These are phyloP conservation scores for Apiospora hydei DNA, from an alignment of 2,329 filamentous ascomycete species.

Conservation along the genomic window DNA sequence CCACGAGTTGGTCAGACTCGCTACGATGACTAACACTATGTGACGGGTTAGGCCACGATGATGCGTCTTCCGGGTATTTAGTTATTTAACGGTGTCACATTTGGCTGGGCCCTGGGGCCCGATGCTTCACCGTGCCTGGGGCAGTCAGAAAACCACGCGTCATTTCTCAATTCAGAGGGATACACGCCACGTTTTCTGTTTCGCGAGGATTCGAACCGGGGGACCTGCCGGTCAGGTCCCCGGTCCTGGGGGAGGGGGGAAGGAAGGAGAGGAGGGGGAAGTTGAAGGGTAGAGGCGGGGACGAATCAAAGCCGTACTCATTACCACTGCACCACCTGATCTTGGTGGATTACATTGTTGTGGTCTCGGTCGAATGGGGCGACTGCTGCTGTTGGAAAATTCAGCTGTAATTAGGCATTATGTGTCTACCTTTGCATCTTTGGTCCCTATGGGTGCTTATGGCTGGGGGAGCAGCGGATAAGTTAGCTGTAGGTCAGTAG, in stretches of 20 bases:
- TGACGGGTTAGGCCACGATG: background rate
- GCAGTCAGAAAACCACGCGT: background rate
- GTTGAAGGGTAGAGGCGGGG: too few species aligned
- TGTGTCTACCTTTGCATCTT: background rate
- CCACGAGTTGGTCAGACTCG: constrained; percentile 4
- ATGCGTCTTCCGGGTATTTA: constrained; percentile 20
- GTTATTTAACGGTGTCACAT: background rate
- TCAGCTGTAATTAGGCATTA: background rate
- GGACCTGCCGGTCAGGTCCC: background rate
- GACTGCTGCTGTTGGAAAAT: constrained; percentile 4
- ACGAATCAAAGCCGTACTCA: too few species aligned
- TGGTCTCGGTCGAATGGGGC: background rate
- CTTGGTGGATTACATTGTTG: background rate
- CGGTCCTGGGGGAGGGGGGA: too few species aligned
- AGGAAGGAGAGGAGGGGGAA: too few species aligned
- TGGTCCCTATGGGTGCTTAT: background rate
- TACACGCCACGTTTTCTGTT: background rate
- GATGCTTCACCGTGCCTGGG: background rate
- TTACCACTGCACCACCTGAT: constrained; percentile 12
- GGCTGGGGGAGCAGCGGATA: background rate
- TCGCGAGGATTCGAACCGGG: background rate
- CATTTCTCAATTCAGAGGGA: too few species aligned
- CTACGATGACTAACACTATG: background rate
- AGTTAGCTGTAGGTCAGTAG: background rate
- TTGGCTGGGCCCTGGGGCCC: too few species aligned